Evolutionary conservation across 2,329 filamentous ascomycete genomes (phyloP), one percentile per base, ranked within the genome.

Genomic region (Fusarium anguioides): DNA sequence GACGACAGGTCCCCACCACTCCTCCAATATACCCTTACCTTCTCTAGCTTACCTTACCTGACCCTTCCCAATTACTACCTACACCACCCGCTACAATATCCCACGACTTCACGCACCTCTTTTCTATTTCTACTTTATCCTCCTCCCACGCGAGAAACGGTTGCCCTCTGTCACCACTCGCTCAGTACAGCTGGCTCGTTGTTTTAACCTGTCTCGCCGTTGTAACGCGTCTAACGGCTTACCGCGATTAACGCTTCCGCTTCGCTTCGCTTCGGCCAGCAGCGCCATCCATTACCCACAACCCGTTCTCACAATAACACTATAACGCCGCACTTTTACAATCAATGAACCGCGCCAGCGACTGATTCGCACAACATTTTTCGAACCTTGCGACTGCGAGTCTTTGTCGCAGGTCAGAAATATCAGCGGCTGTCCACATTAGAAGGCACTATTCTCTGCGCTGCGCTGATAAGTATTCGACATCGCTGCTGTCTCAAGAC

Each of bases 1-100:
- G 66, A 64, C 66, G 66, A 70, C 66, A 69, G 66, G 66, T 67
- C 66, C 62, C 66, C 67, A 67, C 67, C 63, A 67, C 59, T 68
- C 66, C 67, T 69, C 59, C 67, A 69, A 69, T 69, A 69, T 69
- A 69, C 67, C 66, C 63, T 70, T 64, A 66, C 66, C 66, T 61
- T 60, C 59, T 61, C 60, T 68, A 64, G 51, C 62, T 70, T 65
- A 68, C 66, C 52, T 63, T 65, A 55, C 57, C 59, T 68, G 65
- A 69, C 57, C 60, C 60, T 69, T 68, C 59, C 54, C 44, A 68
- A 68, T 68, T 68, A 69, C 66, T 69, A 69, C 67, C 63, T 67
- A 69, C 66, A 69, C 66, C 61, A 69, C 66, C 65, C 54, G 47
- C 66, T 64, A 60, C 58, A 58, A 69, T 64, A 67, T 67, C 67